Evolutionary conservation across 2,329 filamentous ascomycete species (phyloP).

Genomic region (Didymella pinodella): DNA sequence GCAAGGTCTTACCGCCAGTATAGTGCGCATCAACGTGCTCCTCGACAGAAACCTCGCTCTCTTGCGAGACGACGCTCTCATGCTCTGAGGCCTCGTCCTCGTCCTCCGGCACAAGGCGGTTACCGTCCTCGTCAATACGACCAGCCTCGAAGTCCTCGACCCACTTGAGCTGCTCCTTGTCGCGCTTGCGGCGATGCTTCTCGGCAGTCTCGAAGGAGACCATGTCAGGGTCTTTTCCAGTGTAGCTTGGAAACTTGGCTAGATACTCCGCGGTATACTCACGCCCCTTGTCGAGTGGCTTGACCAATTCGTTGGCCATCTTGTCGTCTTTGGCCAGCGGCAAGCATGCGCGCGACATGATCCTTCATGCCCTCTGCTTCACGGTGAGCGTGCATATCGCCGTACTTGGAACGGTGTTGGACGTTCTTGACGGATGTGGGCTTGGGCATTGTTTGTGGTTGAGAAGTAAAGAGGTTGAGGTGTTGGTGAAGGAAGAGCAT

Average conservation of each 20-base stretch:
- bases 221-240: slow-evolving; percentile 14
- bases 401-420: slow-evolving; percentile 24
- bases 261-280: slow-evolving; percentile 28
- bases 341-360: slow-evolving; percentile 19
- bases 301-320: slow-evolving; percentile 25
- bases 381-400: slow-evolving; percentile 28
- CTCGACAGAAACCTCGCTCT: not conserved
- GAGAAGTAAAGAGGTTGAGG: too few species aligned
- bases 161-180: slow-evolving; percentile 25
- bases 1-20: not conserved
- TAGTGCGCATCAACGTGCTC: not conserved
- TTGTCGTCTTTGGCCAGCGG: slow-evolving; percentile 15
- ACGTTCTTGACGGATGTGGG: slow-evolving; percentile 4
- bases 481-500: not conserved
- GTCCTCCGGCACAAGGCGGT: not conserved
- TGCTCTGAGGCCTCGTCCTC: not conserved
- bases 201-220: slow-evolving; percentile 18
- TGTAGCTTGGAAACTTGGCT: slow-evolving; percentile 17
- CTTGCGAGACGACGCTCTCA: not conserved
- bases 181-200: slow-evolving; percentile 21
- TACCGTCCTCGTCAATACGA: slow-evolving; percentile 31
- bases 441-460: not conserved
- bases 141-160: slow-evolving; percentile 28
- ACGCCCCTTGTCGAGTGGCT: slow-evolving; percentile 17
- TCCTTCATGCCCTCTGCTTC: slow-evolving; percentile 25